Conservation (phyloP, 345 rosid genomes). For the Conringia planisiliqua region DNA sequence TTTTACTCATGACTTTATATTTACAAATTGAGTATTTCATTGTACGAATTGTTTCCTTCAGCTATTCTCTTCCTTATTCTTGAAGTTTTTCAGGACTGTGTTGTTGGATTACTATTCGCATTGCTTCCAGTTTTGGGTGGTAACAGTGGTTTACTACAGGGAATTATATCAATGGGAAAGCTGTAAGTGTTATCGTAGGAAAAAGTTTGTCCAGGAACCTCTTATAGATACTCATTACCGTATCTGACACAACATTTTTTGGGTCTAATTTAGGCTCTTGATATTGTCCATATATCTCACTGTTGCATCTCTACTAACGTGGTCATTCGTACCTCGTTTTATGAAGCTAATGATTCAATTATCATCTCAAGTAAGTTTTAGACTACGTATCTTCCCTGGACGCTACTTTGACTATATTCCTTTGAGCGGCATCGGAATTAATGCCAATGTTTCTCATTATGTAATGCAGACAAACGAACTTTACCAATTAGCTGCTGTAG, state of each 20-base stretch:
- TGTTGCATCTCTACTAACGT: conserved; percentile 72
- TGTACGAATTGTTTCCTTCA: conserved; percentile 3
- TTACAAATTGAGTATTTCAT: neutral
- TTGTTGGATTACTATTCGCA: conserved; percentile 91
- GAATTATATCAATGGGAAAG: conserved; percentile 92
- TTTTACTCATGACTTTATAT: conserved; percentile 24
- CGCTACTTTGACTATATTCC: conserved; percentile 8
- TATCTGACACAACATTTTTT: neutral
- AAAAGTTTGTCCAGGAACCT: neutral
- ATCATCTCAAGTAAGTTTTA: conserved; percentile 91
- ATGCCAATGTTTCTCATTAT: conserved; percentile 23
- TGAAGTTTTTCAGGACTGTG: conserved; percentile 70
- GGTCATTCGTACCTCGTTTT: conserved; percentile 98
- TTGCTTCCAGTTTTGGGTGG: conserved; percentile 98
- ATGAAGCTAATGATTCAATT: conserved; percentile 89
- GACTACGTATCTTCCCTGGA: neutral
- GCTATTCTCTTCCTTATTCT: conserved; percentile 15
- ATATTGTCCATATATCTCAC: conserved; percentile 72
- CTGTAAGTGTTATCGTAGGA: conserved; percentile 50
- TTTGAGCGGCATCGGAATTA: neutral
- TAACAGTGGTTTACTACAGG: conserved; percentile 74
- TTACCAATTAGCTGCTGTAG: conserved; percentile 97
- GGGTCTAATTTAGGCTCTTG: conserved; percentile 57
- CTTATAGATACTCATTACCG: neutral
- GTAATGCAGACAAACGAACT: conserved; percentile 87